Evolutionary conservation across 2,329 filamentous ascomycete species (phyloP), one percentile per base, ranked within the genome.

Genomic region (Penicillium sp.): DNA sequence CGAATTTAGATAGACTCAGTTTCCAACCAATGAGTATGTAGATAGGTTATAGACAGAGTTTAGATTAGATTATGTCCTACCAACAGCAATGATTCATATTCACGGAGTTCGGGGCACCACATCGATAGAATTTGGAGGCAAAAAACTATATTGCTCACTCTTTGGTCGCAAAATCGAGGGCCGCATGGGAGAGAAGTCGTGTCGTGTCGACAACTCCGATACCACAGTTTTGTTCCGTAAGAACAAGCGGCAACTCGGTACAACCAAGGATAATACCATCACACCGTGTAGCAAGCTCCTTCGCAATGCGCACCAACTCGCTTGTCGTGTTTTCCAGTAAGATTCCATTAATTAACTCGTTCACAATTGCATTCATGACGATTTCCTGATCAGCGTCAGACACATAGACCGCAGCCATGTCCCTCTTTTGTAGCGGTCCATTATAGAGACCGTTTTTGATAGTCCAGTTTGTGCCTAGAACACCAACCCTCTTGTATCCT

Each of bases 1-100:
- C 52, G 23, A 64, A 69, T 23, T 27, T 66, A 23, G 58, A 65
- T 61, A 58, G 51, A 61, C 27, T 65, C 21, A 37, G 31, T 17
- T 33, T 60, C 6, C 53, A 59, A 17, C 3, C 54, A 41, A 53
- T 61, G 56, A 46, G 54, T 13, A 23, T n/a, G 15, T 25, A 50
- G 50, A 31, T 50, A 31, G 31, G 29, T 35, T 27, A 55, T 42
- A 35, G 19, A 37, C 19, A 35, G 19, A 8, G 17, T 10, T 33
- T 53, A 56, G 19, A 48, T 17, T 21, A 31, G 23, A 51, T 45
- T 9, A 35, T 45, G 17, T n/a, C n/a, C n/a, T 29, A 21, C 29
- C 2, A 23, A 38, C 17, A 29, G 17, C 23, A 10, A 33, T 17
- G 17, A 6, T 33, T 54, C 10, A 55, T 19, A 33, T 54, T 23